Evolutionary conservation across 768 basidiomycete genomes (phyloP).

Genomic region (Paxillus ammoniavirescens): DNA sequence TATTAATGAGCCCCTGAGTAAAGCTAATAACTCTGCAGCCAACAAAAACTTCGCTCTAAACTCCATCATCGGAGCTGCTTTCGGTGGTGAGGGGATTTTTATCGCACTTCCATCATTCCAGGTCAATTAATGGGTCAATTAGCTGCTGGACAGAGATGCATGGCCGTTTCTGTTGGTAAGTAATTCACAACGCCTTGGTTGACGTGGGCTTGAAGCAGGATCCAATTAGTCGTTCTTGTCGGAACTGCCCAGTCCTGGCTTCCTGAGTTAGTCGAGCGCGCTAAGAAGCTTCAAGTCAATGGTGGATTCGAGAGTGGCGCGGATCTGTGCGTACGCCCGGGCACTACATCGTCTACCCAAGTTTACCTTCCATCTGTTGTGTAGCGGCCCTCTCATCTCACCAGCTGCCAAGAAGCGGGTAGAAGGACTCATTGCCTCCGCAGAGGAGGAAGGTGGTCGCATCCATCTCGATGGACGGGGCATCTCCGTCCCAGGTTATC

Average conservation of each 20-base stretch:
- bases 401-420: conserved; percentile 80
- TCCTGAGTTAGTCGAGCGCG: conserved; percentile 80
- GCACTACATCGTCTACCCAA: not conserved
- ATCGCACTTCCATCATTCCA: conserved; percentile 12
- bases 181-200: not conserved
- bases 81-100: conserved; percentile 59
- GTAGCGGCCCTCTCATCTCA: conserved; percentile 77
- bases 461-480: conserved; percentile 86
- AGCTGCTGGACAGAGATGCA: conserved; percentile 97
- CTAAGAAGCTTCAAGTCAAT: conserved; percentile 74
- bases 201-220: not conserved
- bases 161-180: conserved; percentile 91
- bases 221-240: conserved; percentile 65
- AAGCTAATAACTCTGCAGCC: conserved; percentile 42
- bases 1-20: not conserved
- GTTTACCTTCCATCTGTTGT: conserved; percentile 1
- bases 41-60: conserved; percentile 92
- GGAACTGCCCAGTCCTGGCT: conserved; percentile 81
- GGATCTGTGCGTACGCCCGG: conserved; percentile 58
- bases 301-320: conserved; percentile 88
- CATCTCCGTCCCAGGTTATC: conserved; percentile 66
- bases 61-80: conserved; percentile 90
- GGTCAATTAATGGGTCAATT: conserved; percentile 22
- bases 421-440: conserved; percentile 68
- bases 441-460: conserved; percentile 76